Percentiles rank a stretch among this genome's conserved stretches.
Conservation (phyloP, 352 stramenopile genomes). For the Globisporangium ultimum region DNA sequence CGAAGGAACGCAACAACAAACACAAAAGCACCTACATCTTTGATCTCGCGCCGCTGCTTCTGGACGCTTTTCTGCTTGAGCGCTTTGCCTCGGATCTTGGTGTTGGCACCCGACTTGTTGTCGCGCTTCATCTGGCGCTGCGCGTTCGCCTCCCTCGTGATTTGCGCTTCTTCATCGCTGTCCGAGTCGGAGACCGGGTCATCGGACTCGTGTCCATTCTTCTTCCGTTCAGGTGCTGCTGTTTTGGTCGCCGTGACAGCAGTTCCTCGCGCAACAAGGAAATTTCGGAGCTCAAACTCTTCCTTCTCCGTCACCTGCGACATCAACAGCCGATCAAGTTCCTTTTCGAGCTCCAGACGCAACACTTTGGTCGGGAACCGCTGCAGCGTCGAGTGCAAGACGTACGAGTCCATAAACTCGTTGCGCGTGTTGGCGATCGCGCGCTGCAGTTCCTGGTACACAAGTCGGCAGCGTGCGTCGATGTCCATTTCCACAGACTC, state of each 20-base stretch:
- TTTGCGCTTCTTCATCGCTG: conserved; percentile 67
- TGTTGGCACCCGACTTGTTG: conserved; percentile 20
- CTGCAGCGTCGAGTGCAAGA: conserved; percentile 89
- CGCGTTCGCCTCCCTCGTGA: conserved; percentile 45
- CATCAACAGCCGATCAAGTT: conserved; percentile 87
- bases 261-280: conserved; percentile 26
- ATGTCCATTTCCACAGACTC: conserved; percentile 77
- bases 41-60: conserved; percentile 73
- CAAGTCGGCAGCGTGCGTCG: conserved; percentile 80
- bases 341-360: conserved; percentile 87
- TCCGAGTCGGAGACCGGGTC: conserved; percentile 57
- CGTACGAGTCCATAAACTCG: conserved; percentile 87
- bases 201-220: conserved; percentile 7
- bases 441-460: conserved; percentile 89
- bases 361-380: conserved; percentile 89
- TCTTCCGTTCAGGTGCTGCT: too few relatives aligned
- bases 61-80: conserved; percentile 60
- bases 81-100: conserved; percentile 48
- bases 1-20: background rate
- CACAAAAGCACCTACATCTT: conserved; percentile 31
- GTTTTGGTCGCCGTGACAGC: background rate
- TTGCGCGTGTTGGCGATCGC: conserved; percentile 80
- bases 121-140: conserved; percentile 29
- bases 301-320: conserved; percentile 82
- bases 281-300: conserved; percentile 48